Evolutionary conservation across 2,329 filamentous ascomycete species (phyloP).

Genomic region (Pseudogymnoascus sp.): DNA sequence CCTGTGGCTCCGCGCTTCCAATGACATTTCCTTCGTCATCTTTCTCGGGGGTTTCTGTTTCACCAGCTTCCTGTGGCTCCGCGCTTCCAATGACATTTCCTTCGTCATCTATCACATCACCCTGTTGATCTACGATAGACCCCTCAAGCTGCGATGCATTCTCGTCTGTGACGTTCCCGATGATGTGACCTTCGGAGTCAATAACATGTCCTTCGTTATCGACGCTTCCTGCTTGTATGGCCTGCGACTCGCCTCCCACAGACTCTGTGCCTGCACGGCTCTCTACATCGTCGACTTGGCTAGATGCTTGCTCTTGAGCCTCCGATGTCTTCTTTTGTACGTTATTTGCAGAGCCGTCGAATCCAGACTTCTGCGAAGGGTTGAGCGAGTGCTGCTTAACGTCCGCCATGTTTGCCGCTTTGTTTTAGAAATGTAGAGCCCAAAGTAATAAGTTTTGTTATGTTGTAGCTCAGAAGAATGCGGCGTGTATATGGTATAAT

Average conservation of each 20-base stretch:
- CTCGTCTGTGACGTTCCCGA: slow-evolving; percentile 41
- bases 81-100: slow-evolving; percentile 38
- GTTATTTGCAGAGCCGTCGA: not conserved
- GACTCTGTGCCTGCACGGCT: slow-evolving; percentile 14
- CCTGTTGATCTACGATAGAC: slow-evolving; percentile 41
- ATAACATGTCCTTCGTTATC: slow-evolving; percentile 46
- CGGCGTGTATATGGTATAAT: not conserved
- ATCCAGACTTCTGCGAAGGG: not conserved
- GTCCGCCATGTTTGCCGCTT: not conserved
- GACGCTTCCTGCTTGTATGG: slow-evolving; percentile 16
- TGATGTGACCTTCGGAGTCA: slow-evolving; percentile 43
- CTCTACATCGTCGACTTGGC: slow-evolving; percentile 16
- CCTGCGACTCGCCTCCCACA: slow-evolving; percentile 16
- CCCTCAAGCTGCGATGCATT: slow-evolving; percentile 40
- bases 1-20: no score
- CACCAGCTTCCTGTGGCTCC: slow-evolving; percentile 24
- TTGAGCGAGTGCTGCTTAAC: not conserved
- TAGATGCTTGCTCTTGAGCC: slow-evolving; percentile 13
- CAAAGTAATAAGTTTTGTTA: not conserved
- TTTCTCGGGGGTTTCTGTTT: slow-evolving; percentile 16
- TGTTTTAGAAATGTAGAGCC: not conserved
- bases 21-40: no score
- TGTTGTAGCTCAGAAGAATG: not conserved
- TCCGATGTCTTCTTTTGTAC: slow-evolving; percentile 13
- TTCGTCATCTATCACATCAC: slow-evolving; percentile 48